phyloP scores from a whole-genome alignment of 768 basidiomycete genomes.

The Lactarius akahatsu region DNA sequence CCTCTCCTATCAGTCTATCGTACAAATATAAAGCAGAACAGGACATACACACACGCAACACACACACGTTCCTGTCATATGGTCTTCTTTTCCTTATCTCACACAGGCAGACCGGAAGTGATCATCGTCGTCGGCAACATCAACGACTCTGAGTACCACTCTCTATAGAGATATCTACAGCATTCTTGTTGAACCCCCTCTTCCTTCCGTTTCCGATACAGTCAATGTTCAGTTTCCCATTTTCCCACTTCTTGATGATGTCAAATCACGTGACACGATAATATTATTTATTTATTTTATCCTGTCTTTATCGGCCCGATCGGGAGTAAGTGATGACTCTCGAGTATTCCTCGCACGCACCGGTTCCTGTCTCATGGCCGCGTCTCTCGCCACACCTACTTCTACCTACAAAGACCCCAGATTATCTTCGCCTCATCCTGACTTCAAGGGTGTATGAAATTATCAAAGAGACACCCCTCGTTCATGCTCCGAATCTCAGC shows the following conservation, averaged over 20 bases:
- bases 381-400: slow-evolving; percentile 65
- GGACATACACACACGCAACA: not conserved
- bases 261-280: slow-evolving; percentile 18
- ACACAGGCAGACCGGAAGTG: not conserved
- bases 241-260: slow-evolving; percentile 8
- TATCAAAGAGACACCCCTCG: slow-evolving; percentile 85
- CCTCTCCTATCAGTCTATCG: not conserved
- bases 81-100: not conserved
- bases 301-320: not conserved
- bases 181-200: not conserved
- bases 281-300: not conserved
- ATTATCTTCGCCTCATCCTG: slow-evolving; percentile 86
- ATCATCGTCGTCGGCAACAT: not conserved
- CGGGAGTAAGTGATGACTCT: slow-evolving; percentile 44
- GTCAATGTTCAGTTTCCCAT: not conserved
- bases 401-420: slow-evolving; percentile 66
- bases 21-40: not conserved
- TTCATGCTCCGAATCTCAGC: slow-evolving; percentile 83
- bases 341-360: slow-evolving; percentile 70
- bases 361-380: slow-evolving; percentile 63
- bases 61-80: slow-evolving; percentile 12
- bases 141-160: too few relatives aligned
- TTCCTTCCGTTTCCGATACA: not conserved
- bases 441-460: slow-evolving; percentile 91
- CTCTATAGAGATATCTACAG: too few relatives aligned